Base-by-base conservation (phyloP, 306 rosid species). In the Trifolium repens region DNA sequence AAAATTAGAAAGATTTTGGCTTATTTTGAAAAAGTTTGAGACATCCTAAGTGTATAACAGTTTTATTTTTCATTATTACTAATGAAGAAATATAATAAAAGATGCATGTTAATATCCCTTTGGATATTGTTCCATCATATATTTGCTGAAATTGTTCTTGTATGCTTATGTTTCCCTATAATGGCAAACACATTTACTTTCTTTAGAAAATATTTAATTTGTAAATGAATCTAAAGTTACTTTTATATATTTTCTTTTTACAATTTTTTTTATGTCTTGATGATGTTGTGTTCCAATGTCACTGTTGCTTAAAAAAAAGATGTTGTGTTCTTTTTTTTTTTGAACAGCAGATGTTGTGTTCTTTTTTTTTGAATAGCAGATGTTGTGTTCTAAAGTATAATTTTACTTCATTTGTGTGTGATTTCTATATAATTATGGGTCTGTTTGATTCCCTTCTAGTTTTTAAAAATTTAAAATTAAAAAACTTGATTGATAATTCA, bases 61-160 rank as follows among this genome's bases (percentile, higher is more conserved):
- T 1, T 22, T 1, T 22, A 22, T 22, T 22, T 22, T 22, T 22
- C 24, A 22, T 22, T 22, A 22, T 22, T 22, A 22, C 24, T 22
- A 22, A 22, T 22, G 24, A 22, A 22, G 24, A 22, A 22, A 22
- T 22, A 22, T 22, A 22, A 1, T 22, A 22, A 22, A 22, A 22
- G 24, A 22, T 22, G 24, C 24, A 22, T 22, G 24, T 22, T 22
- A 22, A 22, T 22, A 22, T 22, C 24, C 24, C 24, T 22, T 22
- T 22, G 24, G 24, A 22, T 22, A 22, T 22, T 22, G 24, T 22
- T 22, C 24, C 24, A 22, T 22, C 24, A 22, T 22, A 22, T 22
- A 22, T 27, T 72, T 68, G 65, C 35, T 35, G 71, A 55, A 75
- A 55, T 76, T 75, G 42, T 65, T 65, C 12, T 50, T 73, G 72